Evolutionary conservation across 1,284 basidiomycete genomes (phyloP).

Genomic region (Grifola frondosa): DNA sequence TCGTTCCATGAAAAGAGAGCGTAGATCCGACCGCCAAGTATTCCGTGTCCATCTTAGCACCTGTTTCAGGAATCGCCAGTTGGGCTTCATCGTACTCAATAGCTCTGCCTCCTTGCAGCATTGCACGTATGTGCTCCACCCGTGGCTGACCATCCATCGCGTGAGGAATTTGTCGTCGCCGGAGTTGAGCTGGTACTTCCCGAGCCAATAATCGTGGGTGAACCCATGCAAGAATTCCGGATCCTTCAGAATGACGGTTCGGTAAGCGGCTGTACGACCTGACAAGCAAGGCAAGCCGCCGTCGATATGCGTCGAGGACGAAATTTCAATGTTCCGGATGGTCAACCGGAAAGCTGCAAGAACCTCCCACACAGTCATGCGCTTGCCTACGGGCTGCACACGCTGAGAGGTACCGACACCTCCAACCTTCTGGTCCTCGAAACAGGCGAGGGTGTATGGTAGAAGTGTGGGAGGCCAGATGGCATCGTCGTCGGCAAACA

Average conservation of each 20-base stretch:
- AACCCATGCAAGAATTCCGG: slow-evolving; percentile 90
- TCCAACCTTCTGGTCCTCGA: slow-evolving; percentile 90
- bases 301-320: slow-evolving; percentile 87
- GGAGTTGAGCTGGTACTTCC: slow-evolving; percentile 90
- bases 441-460: slow-evolving; percentile 84
- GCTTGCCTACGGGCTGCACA: slow-evolving; percentile 74
- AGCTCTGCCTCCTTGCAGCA: slow-evolving; percentile 89
- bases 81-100: slow-evolving; percentile 92
- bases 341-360: slow-evolving; percentile 89
- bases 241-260: slow-evolving; percentile 91
- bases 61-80: slow-evolving; percentile 93
- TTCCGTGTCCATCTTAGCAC: slow-evolving; percentile 91
- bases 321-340: slow-evolving; percentile 91
- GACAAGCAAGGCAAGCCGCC: slow-evolving; percentile 90
- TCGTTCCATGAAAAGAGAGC: slow-evolving; percentile 85
- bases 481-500: slow-evolving; percentile 94
- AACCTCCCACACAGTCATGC: slow-evolving; percentile 92
- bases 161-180: slow-evolving; percentile 94
- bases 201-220: slow-evolving; percentile 91
- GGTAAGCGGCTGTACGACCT: slow-evolving; percentile 88
- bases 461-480: slow-evolving; percentile 91
- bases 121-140: slow-evolving; percentile 92
- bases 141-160: slow-evolving; percentile 94
- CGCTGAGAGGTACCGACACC: slow-evolving; percentile 90
- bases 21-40: slow-evolving; percentile 88